These are phyloP conservation scores for Dictyostelium discoideum DNA, from an alignment of 78 protist species.

Conservation along the genomic window dicty_2.7 NC_007090.3:2302001-2302500, in stretches of 20 bases:
- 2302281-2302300: constrained; percentile 64
- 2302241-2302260: constrained; percentile 29
- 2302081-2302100: constrained; percentile 88
- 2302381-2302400: neutral
- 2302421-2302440: neutral
- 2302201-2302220: constrained; percentile 81
- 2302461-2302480: no score
- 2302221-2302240: constrained; percentile 75
- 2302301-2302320: neutral
- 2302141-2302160: constrained; percentile 82
- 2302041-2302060: constrained; percentile 73
- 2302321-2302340: neutral
- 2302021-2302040: constrained; percentile 77
- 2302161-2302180: constrained; percentile 81
- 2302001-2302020: constrained; percentile 48
- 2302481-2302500: neutral
- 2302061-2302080: constrained; percentile 83
- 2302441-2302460: neutral
- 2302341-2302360: neutral
- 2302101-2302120: constrained; percentile 83
- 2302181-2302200: constrained; percentile 68
- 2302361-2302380: neutral
- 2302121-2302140: constrained; percentile 81
- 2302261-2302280: constrained; percentile 61
- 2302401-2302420: neutral